Base-by-base conservation (phyloP, 768 basidiomycete genomes). In the Sistotremastrum suecicum region DNA sequence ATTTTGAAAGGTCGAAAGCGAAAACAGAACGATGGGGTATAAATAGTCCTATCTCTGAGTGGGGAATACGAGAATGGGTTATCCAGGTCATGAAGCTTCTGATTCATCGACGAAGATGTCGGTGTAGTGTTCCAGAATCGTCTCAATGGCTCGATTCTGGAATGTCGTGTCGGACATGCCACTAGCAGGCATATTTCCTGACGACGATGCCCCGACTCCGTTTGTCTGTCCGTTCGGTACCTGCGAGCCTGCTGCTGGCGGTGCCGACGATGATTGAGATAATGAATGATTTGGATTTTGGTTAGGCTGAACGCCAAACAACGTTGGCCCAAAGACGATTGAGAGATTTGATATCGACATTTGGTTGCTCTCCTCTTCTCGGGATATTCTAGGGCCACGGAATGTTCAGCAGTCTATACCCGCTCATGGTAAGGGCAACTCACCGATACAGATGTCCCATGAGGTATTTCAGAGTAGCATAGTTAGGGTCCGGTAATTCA, bases 401-500 rank as follows among this genome's bases (percentile, higher is more conserved):
- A 45, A 4, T 32, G 20, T 20, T 20, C 20, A 37, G 39, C 38
- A 28, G 34, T 41, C 28, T 37, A n/a, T 28, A 36, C 30, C 8
- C 31, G 33, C 6, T 38, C 38, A 48, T 47, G 32, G 12, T 7
- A 34, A 35, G 9, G 37, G 41, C 32, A 4, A 62, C 76, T 47
- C 53, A 94, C 92, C 74, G 78, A 64, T 97, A 74, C 50, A 99
- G 67, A 65, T 99, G 95, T 8, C 87, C 90, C 70, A 99, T 71
- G 62, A 98, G 84, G 61, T 75, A 95, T 60, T 98, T 97, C 43
- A 98, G 70, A 1, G 94, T 94, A 1, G 95, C 88, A 57, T 99
- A 99, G 62, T 98, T 97, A n/a, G 95, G 76, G 64, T 99, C 95
- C 8, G 95, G 94, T 44, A 99, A 72, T 53, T 97, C 94, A 56